Base-by-base conservation (phyloP, 2,329 filamentous ascomycete species). In the Colletotrichum viniferum region DNA sequence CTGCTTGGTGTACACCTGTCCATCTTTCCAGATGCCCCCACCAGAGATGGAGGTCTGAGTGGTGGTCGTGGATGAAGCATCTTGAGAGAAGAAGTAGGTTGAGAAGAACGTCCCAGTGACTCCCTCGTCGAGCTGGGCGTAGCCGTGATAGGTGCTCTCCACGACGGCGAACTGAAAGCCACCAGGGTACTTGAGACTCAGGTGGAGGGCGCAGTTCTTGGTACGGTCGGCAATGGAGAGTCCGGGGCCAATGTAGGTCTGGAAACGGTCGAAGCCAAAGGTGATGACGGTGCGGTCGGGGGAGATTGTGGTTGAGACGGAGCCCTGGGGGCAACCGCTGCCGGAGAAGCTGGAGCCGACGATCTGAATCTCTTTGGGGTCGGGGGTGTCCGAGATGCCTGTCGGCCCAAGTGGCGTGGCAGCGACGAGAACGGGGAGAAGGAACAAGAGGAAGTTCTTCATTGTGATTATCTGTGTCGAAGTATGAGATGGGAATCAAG, bases 171-270 rank as follows among this genome's bases (percentile, higher is more conserved):
- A 88, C 80, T 87, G 86, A 82, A 87, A 88, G 74, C 86, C 86
- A 52, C 85, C 84, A 14, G 86, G 86, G 79, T 88, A 87, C 79
- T 85, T 83, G 74, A 88, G 84, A 79, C 83, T 86, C 73, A 87
- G 78, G 79, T 88, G 86, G 38, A 88, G 84, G 80, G 87, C 85
- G 81, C 86, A 88, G 83, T 87, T 87, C 84, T 88, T 88, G 79
- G 82, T 84, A 78, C 81, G 82, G 75, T 86, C 83, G 18, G 82
- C 74, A 3, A 79, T 77, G 69, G 73, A 73, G 62, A 82, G 84
- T 62, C 83, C 85, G n/a, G 85, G 86, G 4, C 86, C 86, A 73
- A 87, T 87, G 80, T 86, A 87, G 68, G 86, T 87, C 81, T 87
- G 86, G 83, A 87, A 88, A 64, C 78, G 76, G 77, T 87, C 86